These are phyloP conservation scores for Epichloe glyceriae DNA, from an alignment of 2,329 filamentous ascomycete species.

Conservation along the genomic window DNA sequence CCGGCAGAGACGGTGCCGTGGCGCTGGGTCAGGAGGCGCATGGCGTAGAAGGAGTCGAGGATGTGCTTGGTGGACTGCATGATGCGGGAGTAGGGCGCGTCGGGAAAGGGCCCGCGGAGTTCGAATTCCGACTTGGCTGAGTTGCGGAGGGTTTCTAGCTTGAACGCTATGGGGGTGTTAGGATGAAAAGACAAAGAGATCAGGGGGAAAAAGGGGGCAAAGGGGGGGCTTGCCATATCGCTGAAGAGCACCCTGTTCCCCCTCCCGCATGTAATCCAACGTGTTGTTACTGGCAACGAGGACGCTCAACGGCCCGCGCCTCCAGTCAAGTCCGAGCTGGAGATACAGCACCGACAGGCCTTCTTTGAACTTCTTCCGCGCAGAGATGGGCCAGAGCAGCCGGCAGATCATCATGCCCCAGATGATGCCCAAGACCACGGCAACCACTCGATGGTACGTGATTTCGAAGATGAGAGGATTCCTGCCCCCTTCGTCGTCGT, in stretches of 20 bases:
- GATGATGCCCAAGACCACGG: conserved; percentile 73
- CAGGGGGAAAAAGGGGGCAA: background rate
- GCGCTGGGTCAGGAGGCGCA: conserved; percentile 84
- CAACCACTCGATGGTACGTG: conserved; percentile 71
- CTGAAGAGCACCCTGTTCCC: conserved; percentile 78
- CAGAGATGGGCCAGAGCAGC: conserved; percentile 87
- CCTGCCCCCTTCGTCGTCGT: conserved; percentile 78
- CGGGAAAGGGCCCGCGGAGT: conserved; percentile 74
- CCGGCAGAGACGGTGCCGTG: conserved; percentile 63
- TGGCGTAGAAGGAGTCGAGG: conserved; percentile 87
- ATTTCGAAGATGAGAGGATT: conserved; percentile 81
- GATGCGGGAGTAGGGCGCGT: conserved; percentile 58
- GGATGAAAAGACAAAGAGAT: background rate
- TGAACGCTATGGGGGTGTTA: conserved; percentile 32
- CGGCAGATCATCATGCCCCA: conserved; percentile 90
- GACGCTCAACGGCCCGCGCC: conserved; percentile 72
- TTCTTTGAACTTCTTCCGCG: conserved; percentile 75
- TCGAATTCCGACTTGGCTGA: conserved; percentile 79
- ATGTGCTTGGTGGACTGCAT: conserved; percentile 71
- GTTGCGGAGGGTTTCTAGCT: conserved; percentile 58
- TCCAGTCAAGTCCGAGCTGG: conserved; percentile 93
- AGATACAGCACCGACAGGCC: conserved; percentile 85
- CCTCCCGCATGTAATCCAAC: conserved; percentile 68
- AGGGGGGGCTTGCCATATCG: conserved; percentile 41
- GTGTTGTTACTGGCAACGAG: conserved; percentile 47